Evolutionary conservation across 106 monocot species (phyloP).

Genomic region (Vanilla planifolia): DNA sequence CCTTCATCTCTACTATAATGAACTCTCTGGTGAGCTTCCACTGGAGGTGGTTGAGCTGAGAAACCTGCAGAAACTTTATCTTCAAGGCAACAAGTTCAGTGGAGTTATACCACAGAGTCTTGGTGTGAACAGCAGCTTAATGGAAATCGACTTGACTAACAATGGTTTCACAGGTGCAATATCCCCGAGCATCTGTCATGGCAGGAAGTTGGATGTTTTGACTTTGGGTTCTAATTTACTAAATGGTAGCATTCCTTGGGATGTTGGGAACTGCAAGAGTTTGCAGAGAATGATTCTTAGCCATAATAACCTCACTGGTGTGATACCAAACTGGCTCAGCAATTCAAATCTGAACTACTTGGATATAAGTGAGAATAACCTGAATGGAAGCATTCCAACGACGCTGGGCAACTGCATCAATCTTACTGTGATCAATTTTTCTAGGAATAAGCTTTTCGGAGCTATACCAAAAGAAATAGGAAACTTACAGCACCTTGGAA

Average conservation of each 20-base stretch:
- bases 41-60: constrained; percentile 39
- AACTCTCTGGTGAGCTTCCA: constrained; percentile 55
- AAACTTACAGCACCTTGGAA: constrained; percentile 33
- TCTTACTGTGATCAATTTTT: constrained; percentile 50
- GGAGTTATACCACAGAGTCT: constrained; percentile 66
- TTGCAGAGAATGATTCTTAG: constrained; percentile 56
- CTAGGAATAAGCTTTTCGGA: constrained; percentile 52
- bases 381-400: constrained; percentile 44
- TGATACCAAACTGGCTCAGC: constrained; percentile 34
- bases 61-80: constrained; percentile 49
- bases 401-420: constrained; percentile 57
- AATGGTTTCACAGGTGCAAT: constrained; percentile 63
- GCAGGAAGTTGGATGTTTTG: constrained; percentile 32
- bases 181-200: constrained; percentile 51
- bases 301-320: constrained; percentile 50
- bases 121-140: constrained; percentile 46
- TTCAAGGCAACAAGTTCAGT: constrained; percentile 51
- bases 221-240: constrained; percentile 53
- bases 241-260: constrained; percentile 47
- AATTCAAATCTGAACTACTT: constrained; percentile 30
- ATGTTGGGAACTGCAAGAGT: constrained; percentile 43
- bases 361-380: constrained; percentile 47
- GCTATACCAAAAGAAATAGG: constrained; percentile 50
- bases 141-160: constrained; percentile 43
- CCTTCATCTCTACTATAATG: constrained; percentile 54